These are phyloP conservation scores for Boletus reticulatus DNA, from an alignment of 768 basidiomycete species.

Conservation along the genomic window DNA sequence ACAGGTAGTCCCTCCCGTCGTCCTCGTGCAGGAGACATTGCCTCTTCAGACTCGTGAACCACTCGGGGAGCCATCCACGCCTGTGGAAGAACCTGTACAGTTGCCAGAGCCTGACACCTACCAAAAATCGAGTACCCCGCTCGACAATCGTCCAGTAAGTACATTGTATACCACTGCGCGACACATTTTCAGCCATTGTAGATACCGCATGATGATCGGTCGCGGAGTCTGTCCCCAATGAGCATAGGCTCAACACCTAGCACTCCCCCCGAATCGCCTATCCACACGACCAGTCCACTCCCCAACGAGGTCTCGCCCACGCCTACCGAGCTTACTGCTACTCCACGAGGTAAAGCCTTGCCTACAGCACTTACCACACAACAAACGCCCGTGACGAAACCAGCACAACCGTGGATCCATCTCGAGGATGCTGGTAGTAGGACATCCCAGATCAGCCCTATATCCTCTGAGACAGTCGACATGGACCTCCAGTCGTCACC, in stretches of 20 bases:
- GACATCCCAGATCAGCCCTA: slow-evolving; percentile 28
- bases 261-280: slow-evolving; percentile 32
- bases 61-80: slow-evolving; percentile 7
- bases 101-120: neutral
- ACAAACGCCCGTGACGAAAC: slow-evolving; percentile 19
- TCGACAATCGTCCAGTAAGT: slow-evolving; percentile 25
- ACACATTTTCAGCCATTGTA: slow-evolving; percentile 26
- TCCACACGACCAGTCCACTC: neutral
- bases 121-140: slow-evolving; percentile 14
- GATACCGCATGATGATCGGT: slow-evolving; percentile 31
- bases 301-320: slow-evolving; percentile 2
- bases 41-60: slow-evolving; percentile 3
- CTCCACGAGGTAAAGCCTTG: slow-evolving; percentile 5
- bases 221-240: slow-evolving; percentile 59
- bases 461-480: slow-evolving; percentile 34
- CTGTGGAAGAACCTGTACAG: slow-evolving; percentile 11
- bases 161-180: neutral
- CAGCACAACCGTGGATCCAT: slow-evolving; percentile 12
- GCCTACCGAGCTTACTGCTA: slow-evolving; percentile 3
- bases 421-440: slow-evolving; percentile 29
- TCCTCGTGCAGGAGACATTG: slow-evolving; percentile 12
- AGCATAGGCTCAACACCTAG: slow-evolving; percentile 52
- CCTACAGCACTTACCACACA: slow-evolving; percentile 14
- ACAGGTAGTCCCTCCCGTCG: slow-evolving; percentile 32
- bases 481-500: slow-evolving; percentile 36